Base-by-base conservation (phyloP, 768 basidiomycete species). In the Imleria badia region DNA sequence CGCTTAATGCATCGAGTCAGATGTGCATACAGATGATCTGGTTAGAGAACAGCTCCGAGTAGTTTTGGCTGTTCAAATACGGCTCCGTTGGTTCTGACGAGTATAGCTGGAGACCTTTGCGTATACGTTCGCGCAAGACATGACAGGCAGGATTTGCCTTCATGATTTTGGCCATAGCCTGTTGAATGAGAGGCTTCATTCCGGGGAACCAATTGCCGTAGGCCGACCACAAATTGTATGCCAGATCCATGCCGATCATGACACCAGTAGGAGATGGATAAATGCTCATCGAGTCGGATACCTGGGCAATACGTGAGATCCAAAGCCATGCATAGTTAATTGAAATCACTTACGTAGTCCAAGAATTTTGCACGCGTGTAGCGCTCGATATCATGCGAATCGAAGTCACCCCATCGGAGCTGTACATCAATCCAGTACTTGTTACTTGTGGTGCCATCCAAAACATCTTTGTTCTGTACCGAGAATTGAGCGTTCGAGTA, bases 171-270 rank as follows among this genome's bases (percentile, higher is more conserved):
- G 91, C 94, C 94, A 99, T 97, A 6, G 96, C 97, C 73, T 97
- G 95, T 71, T 97, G 96, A 54, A 99, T 87, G 56, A 99, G 81
- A 6, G 95, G 95, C 74, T 98, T 98, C 81, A 98, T 84, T 43
- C 97, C 96, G 14, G 97, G 97, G 88, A 98, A 97, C 93, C 92
- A 98, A 70, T 96, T 96, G 57, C 97, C 97, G 64, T 96, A 99
- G 1, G 92, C 96, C 30, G 96, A 96, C 91, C 97, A 97, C 55
- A 99, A 67, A 73, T 98, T 99, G 76, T 98, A 98, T 0, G 97
- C 96, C 51, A 98, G 73, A 70, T 98, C 97, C 89, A 99, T 92
- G 71, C 94, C 95, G 63, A 99, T 95, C 85, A 99, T 92, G 54
- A 98, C 87, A 77, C 97, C 97, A 44, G 96, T 98, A 6, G 97